Conservation (phyloP, 139 green algal genomes). For the Eudorina sp. region DNA sequence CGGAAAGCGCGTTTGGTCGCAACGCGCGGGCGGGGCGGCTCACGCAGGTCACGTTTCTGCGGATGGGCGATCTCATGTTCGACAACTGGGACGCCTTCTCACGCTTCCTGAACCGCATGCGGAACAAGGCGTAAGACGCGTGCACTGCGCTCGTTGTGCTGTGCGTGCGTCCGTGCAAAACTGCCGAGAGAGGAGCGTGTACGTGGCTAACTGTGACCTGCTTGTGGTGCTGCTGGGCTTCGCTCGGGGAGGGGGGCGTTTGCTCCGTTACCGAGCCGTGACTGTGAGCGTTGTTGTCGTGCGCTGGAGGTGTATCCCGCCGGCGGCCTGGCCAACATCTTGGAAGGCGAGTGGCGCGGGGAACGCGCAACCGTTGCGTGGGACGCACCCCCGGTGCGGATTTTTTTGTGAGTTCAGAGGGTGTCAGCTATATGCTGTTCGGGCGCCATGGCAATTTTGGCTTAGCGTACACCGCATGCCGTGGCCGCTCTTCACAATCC, state of each 20-base stretch:
- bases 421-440: constrained; percentile 42
- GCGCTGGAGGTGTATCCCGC: background rate
- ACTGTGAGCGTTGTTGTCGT: constrained; percentile 41
- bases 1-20: constrained; percentile 89
- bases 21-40: constrained; percentile 82
- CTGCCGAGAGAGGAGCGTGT: constrained; percentile 47
- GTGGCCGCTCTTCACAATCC: constrained; percentile 7
- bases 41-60: constrained; percentile 94
- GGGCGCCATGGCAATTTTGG: constrained; percentile 51
- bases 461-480: constrained; percentile 29
- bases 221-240: background rate
- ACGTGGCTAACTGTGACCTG: constrained; percentile 31
- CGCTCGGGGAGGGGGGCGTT: background rate
- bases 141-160: background rate
- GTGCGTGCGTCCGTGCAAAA: constrained; percentile 30
- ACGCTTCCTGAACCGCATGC: constrained; percentile 77
- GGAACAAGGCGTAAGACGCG: constrained; percentile 50
- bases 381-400: background rate
- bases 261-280: constrained; percentile 9
- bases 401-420: constrained; percentile 44
- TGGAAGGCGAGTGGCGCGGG: constrained; percentile 20
- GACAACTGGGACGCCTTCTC: constrained; percentile 87
- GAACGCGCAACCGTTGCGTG: constrained; percentile 27
- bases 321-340: constrained; percentile 29
- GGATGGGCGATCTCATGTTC: constrained; percentile 92